Percentiles rank a stretch among this genome's conserved stretches.
These are phyloP conservation scores for Suillus cothurnatus DNA, from an alignment of 768 basidiomycete genomes.

Conservation along the genomic window DNA sequence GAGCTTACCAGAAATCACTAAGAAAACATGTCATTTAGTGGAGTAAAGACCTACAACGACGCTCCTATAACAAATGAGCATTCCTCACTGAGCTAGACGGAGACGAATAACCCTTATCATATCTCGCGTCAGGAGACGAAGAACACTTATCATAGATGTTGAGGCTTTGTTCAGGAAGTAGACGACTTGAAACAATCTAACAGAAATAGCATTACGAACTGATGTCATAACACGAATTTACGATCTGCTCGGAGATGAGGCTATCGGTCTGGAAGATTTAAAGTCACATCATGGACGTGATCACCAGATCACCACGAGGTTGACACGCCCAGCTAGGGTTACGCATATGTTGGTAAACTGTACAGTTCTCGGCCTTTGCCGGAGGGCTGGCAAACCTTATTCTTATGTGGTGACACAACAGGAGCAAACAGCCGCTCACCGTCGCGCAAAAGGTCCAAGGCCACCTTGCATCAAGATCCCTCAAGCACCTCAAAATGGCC, in stretches of 20 bases:
- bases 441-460: slow-evolving; percentile 21
- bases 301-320: not conserved
- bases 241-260: not conserved
- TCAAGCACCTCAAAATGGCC: slow-evolving; percentile 58
- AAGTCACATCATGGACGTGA: not conserved
- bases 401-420: slow-evolving; percentile 15
- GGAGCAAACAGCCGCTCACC: slow-evolving; percentile 26
- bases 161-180: not conserved
- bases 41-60: not conserved
- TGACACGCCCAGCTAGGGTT: not conserved
- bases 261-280: not conserved
- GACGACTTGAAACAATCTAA: not conserved
- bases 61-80: not conserved
- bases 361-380: slow-evolving; percentile 32
- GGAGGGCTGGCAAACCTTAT: slow-evolving; percentile 28
- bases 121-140: not conserved
- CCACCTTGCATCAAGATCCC: slow-evolving; percentile 25
- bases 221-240: not conserved
- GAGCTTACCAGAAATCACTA: not conserved
- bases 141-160: not conserved
- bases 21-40: not conserved
- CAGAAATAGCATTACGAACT: not conserved
- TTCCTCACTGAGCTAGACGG: not conserved
- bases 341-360: slow-evolving; percentile 19
- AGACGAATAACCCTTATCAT: not conserved